Percentiles rank a stretch among this genome's conserved stretches.
phyloP scores from a whole-genome alignment of 1,284 basidiomycete genomes.

The Microbotryum violaceum region DNA sequence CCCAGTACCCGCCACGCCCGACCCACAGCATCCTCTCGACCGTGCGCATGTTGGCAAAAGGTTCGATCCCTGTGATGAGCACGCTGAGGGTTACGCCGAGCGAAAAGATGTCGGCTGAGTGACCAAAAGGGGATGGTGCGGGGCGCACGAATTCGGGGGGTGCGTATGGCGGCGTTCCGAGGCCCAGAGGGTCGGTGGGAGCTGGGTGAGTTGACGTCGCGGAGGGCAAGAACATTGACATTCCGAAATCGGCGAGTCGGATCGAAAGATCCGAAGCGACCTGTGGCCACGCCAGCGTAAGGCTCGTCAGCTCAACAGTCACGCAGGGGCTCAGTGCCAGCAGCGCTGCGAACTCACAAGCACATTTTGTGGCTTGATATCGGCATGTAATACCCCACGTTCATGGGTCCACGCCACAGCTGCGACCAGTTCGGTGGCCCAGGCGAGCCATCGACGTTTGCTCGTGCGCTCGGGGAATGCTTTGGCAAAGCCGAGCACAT shows the following conservation, averaged over 20 bases:
- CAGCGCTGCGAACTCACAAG: constrained; percentile 16
- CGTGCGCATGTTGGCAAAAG: constrained; percentile 41
- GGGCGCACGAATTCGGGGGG: constrained; percentile 46
- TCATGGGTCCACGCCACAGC: constrained; percentile 45
- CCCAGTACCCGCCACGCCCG: constrained; percentile 45
- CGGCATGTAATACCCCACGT: constrained; percentile 45
- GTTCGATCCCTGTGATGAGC: constrained; percentile 45
- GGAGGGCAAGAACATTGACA: constrained; percentile 42
- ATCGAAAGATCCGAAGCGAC: constrained; percentile 33
- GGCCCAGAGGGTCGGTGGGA: constrained; percentile 41
- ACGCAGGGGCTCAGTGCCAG: background rate
- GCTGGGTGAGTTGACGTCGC: constrained; percentile 27
- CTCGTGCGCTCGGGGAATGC: constrained; percentile 40
- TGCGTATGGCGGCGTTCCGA: constrained; percentile 48
- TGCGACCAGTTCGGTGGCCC: constrained; percentile 42
- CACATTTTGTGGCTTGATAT: constrained; percentile 45
- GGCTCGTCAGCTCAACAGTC: background rate
- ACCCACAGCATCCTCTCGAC: constrained; percentile 47
- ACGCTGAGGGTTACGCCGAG: constrained; percentile 47
- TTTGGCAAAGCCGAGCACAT: constrained; percentile 41
- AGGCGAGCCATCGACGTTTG: constrained; percentile 39
- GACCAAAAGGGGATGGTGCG: constrained; percentile 41
- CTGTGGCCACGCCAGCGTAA: constrained; percentile 13
- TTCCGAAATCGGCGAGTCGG: constrained; percentile 47
- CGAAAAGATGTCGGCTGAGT: constrained; percentile 47